Evolutionary conservation across 371 early-diverging fungal genomes (phyloP), one percentile per base, ranked within the genome.

Genomic region (Chytridiales sp.): DNA sequence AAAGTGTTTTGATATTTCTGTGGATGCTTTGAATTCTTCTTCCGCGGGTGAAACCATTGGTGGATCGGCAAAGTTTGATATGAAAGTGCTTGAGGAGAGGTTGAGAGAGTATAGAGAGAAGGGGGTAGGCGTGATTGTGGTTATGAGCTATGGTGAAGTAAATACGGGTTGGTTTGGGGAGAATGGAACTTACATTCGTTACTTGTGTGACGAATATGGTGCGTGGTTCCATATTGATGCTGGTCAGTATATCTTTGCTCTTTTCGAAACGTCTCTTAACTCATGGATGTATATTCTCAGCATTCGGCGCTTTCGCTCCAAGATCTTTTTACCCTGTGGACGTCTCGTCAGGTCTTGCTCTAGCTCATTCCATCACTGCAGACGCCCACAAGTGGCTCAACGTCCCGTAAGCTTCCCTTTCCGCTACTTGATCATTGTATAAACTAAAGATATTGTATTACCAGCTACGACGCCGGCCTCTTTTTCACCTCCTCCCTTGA

Each of bases 351-450:
- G 63, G 68, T 4, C 69, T 75, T 3, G 69, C 72, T 32, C 42
- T 72, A 15, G 77, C 73, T 2, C 72, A 79, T 56, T 72, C 73
- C 47, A 74, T 79, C 50, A 79, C 80, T 8, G 65, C 69, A 41
- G 69, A 69, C 40, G 55, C 56, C 11, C 76, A 72, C 47, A 74
- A 79, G 49, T 79, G 80, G 80, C 66, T 79, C 11, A 79, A 79
- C 52, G 75, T 74, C 1, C 79, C 79, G 4, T 77, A 77, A 30
- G 77, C 24, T 69, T 72, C 44, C 30, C 66, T 46, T 66, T 60
- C 49, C 67, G 67, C 27, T 50, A 44, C 4, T 39, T 39, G 24
- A 59, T 36, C 4, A 57, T 72, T 27, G 64, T 68, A 35, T 50
- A 48, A n/a, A 4, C 56, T 9, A 44, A 44, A 44, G 17, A 44